Percentiles rank a stretch among this genome's conserved stretches.
phyloP scores from a whole-genome alignment of 306 rosid species.

The Delonix regia region DNA sequence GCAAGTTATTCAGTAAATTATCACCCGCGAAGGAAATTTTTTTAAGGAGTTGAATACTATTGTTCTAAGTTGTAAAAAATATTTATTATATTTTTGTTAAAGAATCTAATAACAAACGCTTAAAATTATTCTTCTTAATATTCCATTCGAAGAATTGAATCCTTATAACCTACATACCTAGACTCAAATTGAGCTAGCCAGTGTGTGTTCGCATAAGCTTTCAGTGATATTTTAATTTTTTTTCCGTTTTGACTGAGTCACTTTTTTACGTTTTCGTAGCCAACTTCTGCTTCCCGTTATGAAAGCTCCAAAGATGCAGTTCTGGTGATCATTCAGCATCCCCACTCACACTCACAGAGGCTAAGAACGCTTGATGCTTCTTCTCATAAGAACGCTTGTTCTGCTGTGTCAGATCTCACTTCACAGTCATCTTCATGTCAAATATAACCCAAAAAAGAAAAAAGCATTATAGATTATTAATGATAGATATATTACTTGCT shows the following conservation, averaged over 20 bases:
- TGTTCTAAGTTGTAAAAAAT: not conserved
- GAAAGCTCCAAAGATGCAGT: slow-evolving; percentile 61
- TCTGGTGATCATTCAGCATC: slow-evolving; percentile 84
- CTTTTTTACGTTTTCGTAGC: slow-evolving; percentile 47
- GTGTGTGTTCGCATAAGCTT: not conserved
- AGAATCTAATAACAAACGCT: not conserved
- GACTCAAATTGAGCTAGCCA: not conserved
- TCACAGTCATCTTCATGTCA: slow-evolving; percentile 35
- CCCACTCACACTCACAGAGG: slow-evolving; percentile 57
- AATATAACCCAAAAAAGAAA: slow-evolving; percentile 18
- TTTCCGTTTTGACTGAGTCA: not conserved
- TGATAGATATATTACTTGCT: slow-evolving; percentile 28
- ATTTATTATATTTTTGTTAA: not conserved
- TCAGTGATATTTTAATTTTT: not conserved
- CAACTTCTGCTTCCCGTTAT: slow-evolving; percentile 51
- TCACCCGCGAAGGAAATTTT: not conserved
- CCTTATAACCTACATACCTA: not conserved
- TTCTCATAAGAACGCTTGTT: slow-evolving; percentile 31
- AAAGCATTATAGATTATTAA: slow-evolving; percentile 21
- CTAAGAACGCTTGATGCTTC: slow-evolving; percentile 34
- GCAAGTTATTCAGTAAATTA: not conserved
- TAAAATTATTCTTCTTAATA: not conserved
- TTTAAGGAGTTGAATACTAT: not conserved
- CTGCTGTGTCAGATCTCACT: slow-evolving; percentile 33
- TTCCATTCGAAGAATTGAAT: not conserved